Percentiles rank a stretch among this genome's conserved stretches.
Evolutionary conservation across 805 yeast species (phyloP).

Genomic region (Yamadazyma endophytica): DNA sequence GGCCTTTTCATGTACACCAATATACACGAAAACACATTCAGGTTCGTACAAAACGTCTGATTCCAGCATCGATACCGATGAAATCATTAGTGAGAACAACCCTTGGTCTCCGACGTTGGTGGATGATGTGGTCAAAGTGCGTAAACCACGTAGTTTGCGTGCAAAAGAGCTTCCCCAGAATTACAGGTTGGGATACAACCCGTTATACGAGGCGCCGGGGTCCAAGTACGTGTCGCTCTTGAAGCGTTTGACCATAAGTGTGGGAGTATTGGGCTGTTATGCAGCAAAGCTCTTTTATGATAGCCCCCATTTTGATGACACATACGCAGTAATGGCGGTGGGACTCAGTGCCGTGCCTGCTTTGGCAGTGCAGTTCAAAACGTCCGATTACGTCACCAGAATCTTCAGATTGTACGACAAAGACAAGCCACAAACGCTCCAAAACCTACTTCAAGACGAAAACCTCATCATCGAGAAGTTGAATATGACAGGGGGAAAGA

Average conservation of each 20-base stretch:
- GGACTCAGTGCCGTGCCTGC: constrained; percentile 56
- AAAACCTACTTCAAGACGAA: constrained; percentile 58
- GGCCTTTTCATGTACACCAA: not conserved
- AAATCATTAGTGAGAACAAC: constrained; percentile 35
- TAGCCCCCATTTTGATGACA: constrained; percentile 50
- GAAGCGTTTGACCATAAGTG: constrained; percentile 58
- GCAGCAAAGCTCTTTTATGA: constrained; percentile 57
- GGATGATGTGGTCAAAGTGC: constrained; percentile 41
- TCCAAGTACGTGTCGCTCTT: constrained; percentile 58
- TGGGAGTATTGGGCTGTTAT: constrained; percentile 56
- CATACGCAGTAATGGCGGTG: constrained; percentile 42
- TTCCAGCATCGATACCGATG: constrained; percentile 38
- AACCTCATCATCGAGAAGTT: constrained; percentile 64
- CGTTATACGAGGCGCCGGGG: constrained; percentile 63
- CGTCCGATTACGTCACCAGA: constrained; percentile 65
- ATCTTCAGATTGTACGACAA: constrained; percentile 67
- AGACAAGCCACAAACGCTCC: constrained; percentile 60
- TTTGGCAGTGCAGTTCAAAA: constrained; percentile 43
- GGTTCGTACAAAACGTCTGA: constrained; percentile 16
- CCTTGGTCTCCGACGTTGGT: constrained; percentile 44
- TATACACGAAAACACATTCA: constrained; percentile 2
- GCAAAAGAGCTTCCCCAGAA: constrained; percentile 48
- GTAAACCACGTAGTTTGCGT: constrained; percentile 37
- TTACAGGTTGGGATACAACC: constrained; percentile 52
- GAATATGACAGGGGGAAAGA: constrained; percentile 60